phyloP scores from a whole-genome alignment of 2,329 filamentous ascomycete species.

The Botryotinia narcissicola region DNA sequence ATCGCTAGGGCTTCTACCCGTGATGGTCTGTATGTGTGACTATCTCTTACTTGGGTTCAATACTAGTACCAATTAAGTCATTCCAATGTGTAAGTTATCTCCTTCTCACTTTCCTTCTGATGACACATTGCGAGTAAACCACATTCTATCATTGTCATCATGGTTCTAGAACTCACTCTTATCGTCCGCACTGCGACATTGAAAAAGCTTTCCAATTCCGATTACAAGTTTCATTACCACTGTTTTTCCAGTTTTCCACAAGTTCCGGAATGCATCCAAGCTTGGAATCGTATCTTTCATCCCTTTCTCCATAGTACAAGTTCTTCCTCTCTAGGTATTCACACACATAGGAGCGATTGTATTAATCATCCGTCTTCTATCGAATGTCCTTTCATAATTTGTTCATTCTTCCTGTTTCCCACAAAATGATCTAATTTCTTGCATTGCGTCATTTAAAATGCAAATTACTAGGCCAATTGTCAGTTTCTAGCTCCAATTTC shows the following conservation, averaged over 20 bases:
- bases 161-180: neutral
- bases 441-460: neutral
- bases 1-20: neutral
- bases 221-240: neutral
- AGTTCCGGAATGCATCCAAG: neutral
- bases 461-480: neutral
- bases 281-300: neutral
- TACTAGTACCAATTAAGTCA: no score
- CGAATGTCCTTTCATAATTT: neutral
- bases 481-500: neutral
- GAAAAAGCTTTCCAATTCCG: no score
- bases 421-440: no score
- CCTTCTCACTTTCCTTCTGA: neutral
- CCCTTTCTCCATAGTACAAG: rapidly evolving
- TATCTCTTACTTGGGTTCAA: no score
- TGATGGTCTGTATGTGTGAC: neutral
- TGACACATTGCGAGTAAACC: neutral
- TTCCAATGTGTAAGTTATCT: neutral
- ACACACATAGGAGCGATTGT: no score
- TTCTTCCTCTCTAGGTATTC: neutral
- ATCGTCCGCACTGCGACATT: neutral
- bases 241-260: neutral
- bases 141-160: no score
- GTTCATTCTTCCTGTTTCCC: neutral
- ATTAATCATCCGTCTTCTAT: neutral